Evolutionary conservation across 2,329 filamentous ascomycete species (phyloP).

Genomic region (Aspergillus sp.): DNA sequence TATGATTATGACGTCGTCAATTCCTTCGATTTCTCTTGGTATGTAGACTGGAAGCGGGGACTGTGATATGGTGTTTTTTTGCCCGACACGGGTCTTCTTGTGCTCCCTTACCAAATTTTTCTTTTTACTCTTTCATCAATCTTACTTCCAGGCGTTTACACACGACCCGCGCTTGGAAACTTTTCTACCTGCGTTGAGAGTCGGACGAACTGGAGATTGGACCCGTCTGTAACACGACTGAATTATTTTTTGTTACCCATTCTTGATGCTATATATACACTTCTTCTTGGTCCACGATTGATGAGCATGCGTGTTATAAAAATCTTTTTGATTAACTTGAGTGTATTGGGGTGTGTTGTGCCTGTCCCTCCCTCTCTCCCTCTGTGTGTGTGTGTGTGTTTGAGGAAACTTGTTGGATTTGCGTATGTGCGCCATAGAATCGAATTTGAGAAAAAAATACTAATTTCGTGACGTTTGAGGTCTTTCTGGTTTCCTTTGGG

Average conservation of each 20-base stretch:
- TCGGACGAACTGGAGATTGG: slow-evolving; percentile 19
- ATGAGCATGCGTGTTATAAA: slow-evolving; percentile 11
- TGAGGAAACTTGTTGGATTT: background rate
- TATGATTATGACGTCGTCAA: slow-evolving; percentile 24
- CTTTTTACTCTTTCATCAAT: slow-evolving; percentile 17
- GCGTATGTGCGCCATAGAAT: slow-evolving; percentile 1
- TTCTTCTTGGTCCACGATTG: slow-evolving; percentile 13
- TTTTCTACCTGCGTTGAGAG: slow-evolving; percentile 15
- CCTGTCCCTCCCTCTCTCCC: no score
- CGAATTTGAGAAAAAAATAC: background rate
- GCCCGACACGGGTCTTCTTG: slow-evolving; percentile 14
- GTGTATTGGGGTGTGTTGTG: background rate
- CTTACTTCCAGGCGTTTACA: slow-evolving; percentile 23
- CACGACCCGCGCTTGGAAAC: background rate
- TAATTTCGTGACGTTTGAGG: background rate
- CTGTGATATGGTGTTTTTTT: slow-evolving; percentile 24
- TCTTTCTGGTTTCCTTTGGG: background rate
- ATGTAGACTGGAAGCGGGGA: slow-evolving; percentile 25
- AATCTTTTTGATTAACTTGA: background rate
- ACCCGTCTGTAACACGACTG: slow-evolving; percentile 23
- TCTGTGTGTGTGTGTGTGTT: no score
- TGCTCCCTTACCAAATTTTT: slow-evolving; percentile 15
- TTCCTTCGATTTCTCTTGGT: slow-evolving; percentile 19
- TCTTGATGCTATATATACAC: slow-evolving; percentile 16
- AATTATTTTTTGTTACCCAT: slow-evolving; percentile 5